Evolutionary conservation across 345 rosid species (phyloP), one percentile per base, ranked within the genome.

Genomic region (Euclidium syriacum): DNA sequence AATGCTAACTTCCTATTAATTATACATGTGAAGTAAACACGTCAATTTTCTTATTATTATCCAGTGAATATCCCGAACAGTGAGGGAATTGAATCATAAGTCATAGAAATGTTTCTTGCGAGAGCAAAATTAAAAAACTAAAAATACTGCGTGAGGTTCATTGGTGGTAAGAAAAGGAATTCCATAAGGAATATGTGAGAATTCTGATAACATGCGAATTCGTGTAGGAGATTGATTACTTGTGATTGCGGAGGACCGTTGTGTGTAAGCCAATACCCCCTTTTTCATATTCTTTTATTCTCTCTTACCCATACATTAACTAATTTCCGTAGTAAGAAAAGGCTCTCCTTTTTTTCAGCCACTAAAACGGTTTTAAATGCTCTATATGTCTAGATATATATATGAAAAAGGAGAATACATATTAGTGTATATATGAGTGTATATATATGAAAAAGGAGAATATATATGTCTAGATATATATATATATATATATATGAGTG

Each of bases 161-260:
- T 40, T 17, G 7, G 10, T 26, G 25, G 9, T 22, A 25, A 26
- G 6, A 16, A 4, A 2, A 3, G 35, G 16, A 30, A 24, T 6
- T 23, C 11, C 10, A 12, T 4, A 11, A 46, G n/a, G 63, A 58
- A 49, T 48, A 48, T 35, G 10, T 25, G 48, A 48, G 4, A 15
- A 47, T 8, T 47, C 15, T 59, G n/a, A 55, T 25, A 44, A 69
- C 11, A 61, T 70, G 56, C 20, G 43, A 44, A 44, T 62, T 38
- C 68, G 57, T 70, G 57, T 70, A 68, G 63, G 51, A 53, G 27
- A 62, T 62, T 29, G 57, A 54, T 70, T 53, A 22, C 68, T 70
- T 70, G 63, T 44, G 32, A 53, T 27, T 19, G 30, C 3, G 7
- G 59, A 68, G 40, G 62, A 42, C 23, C 6, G 5, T 68, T 60